Percentiles rank a stretch among this genome's conserved stretches.
phyloP scores from a whole-genome alignment of 2,329 filamentous ascomycete genomes.

The Colletotrichum aenigma region DNA sequence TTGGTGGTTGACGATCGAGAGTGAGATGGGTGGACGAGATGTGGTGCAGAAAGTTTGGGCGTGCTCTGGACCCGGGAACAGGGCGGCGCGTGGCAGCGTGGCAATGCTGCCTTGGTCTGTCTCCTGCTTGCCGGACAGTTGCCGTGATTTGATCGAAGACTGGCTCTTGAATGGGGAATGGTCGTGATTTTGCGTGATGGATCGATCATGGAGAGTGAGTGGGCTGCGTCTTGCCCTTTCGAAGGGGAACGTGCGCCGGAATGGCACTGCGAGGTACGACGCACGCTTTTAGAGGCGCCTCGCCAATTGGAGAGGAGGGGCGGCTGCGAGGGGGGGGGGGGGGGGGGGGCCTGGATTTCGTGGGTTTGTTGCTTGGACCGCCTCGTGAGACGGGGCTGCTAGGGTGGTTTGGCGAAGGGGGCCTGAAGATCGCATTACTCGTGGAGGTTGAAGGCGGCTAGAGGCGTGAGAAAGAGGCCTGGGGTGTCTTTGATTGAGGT shows the following conservation, averaged over 20 bases:
- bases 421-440: neutral
- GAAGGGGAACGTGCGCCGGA: neutral
- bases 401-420: neutral
- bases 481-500: neutral
- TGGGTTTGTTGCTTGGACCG: neutral
- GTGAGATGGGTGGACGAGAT: neutral
- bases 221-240: neutral
- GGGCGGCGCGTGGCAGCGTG: neutral
- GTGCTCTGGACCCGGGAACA: neutral
- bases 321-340: too few species aligned
- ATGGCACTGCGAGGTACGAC: neutral
- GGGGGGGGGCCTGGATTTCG: neutral
- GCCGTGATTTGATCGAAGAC: neutral
- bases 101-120: neutral
- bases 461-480: neutral
- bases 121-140: neutral
- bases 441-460: neutral
- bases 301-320: neutral
- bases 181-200: neutral
- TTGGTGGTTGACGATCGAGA: neutral
- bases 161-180: neutral
- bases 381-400: neutral
- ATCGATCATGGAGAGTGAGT: neutral
- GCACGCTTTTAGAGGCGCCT: neutral
- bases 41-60: neutral